Evolutionary conservation across 306 rosid species (phyloP), one percentile per base, ranked within the genome.

Genomic region (Trifolium fragiferum): DNA sequence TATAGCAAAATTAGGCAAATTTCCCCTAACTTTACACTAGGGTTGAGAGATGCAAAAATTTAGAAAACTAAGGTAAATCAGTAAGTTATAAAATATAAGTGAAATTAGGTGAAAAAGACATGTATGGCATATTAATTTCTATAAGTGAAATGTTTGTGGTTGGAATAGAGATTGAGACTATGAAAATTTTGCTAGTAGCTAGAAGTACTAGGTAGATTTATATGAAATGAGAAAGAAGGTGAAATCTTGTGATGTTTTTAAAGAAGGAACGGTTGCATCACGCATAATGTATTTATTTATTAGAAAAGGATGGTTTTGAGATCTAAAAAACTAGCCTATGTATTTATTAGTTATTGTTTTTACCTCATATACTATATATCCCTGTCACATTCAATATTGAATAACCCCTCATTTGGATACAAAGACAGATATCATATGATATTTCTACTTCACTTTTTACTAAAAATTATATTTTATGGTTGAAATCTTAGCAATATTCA

Each of bases 231-330:
- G 20, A n/a, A 66, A 20, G 73, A 27, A 33, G 27, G 81, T 50
- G 77, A 78, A 32, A 61, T 83, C 94, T 82, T 85, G 88, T 82
- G 94, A 87, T 55, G 70, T 18, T 62, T 76, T 77, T 81, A 73
- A 83, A 82, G 81, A 68, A 43, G 43, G 60, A 73, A 82, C 86
- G 76, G 94, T 70, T 76, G 83, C 60, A 82, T 85, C 83, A 85
- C 84, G 79, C 82, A 61, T 68, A 33, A 68, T 71, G 20, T 59
- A 59, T 27, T 30, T 47, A 78, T 79, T 76, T 77, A 85, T 74
- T 80, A 70, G 50, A 30, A 30, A 70, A 70, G 67, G 41, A 50
- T 63, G 53, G 35, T 74, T 27, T 59, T 78, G 66, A 51, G 59
- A 64, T 74, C 79, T 50, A 47, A 65, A 59, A 59, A 7, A 43